Percentiles rank a stretch among this genome's conserved stretches.
Evolutionary conservation across 257 asterid genomes (phyloP).

Genomic region (Oldenlandia corymbosa): DNA sequence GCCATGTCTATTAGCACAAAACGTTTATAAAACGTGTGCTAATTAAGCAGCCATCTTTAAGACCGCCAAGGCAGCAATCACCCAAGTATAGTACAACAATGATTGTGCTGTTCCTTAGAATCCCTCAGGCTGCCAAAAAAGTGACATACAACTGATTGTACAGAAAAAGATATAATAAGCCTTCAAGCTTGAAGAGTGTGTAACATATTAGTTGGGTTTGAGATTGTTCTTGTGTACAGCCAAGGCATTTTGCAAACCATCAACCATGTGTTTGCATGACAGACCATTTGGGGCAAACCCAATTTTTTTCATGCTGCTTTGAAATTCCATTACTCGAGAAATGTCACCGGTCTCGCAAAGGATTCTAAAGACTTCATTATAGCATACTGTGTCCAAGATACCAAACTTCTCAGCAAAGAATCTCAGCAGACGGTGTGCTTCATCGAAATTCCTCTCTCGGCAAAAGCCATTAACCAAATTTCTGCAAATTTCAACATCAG

Average conservation of each 20-base stretch:
- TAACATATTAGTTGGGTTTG: not conserved
- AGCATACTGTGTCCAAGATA: slow-evolving; percentile 51
- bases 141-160: not conserved
- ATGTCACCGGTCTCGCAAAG: slow-evolving; percentile 46
- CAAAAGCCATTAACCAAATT: slow-evolving; percentile 53
- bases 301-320: slow-evolving; percentile 62
- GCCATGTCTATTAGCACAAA: not conserved
- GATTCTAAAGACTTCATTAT: slow-evolving; percentile 42
- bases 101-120: not conserved
- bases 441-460: slow-evolving; percentile 33
- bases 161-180: not conserved
- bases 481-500: slow-evolving; percentile 55
- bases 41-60: not conserved
- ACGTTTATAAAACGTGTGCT: not conserved
- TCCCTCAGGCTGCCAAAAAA: not conserved
- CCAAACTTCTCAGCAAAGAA: slow-evolving; percentile 49
- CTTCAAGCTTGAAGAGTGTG: not conserved
- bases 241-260: slow-evolving; percentile 52
- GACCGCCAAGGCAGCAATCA: not conserved
- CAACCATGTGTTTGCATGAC: slow-evolving; percentile 62
- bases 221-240: slow-evolving; percentile 18
- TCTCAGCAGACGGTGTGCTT: slow-evolving; percentile 43
- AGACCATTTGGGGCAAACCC: slow-evolving; percentile 55
- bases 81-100: not conserved
- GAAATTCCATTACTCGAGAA: slow-evolving; percentile 43